Evolutionary conservation across 768 basidiomycete species (phyloP).

Genomic region (Boletus subcaerulescens): DNA sequence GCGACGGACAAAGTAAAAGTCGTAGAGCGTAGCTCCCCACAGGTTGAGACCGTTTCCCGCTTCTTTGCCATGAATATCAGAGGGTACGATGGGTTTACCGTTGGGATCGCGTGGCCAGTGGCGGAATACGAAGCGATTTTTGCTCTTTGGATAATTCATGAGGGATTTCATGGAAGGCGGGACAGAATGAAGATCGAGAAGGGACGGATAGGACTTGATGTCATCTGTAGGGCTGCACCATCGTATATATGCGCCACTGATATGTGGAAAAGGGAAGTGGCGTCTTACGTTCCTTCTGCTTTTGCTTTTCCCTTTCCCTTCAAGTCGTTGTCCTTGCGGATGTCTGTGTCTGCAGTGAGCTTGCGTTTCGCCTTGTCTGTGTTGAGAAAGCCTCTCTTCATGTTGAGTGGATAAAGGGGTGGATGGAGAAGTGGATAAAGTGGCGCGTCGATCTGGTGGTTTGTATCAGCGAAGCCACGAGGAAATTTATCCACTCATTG

Average conservation of each 20-base stretch:
- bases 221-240: not conserved
- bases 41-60: slow-evolving; percentile 17
- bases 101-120: slow-evolving; percentile 28
- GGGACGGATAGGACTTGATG: not conserved
- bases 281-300: slow-evolving; percentile 3
- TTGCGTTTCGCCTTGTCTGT: slow-evolving; percentile 22
- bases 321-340: not conserved
- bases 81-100: slow-evolving; percentile 11
- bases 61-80: slow-evolving; percentile 17
- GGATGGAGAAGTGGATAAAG: not conserved
- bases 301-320: not conserved
- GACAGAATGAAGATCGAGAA: slow-evolving; percentile 9
- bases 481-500: too few relatives aligned
- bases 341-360: slow-evolving; percentile 24
- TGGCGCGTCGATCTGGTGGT: too few relatives aligned
- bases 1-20: slow-evolving; percentile 23
- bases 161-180: not conserved
- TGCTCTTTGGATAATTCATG: not conserved
- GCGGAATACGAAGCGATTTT: slow-evolving; percentile 19
- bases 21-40: slow-evolving; percentile 31
- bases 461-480: too few relatives aligned
- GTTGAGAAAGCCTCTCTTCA: slow-evolving; percentile 25
- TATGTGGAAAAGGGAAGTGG: not conserved
- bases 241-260: not conserved
- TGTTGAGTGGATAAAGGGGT: slow-evolving; percentile 8